Evolutionary conservation across 1,139 yeast genomes (phyloP), one percentile per base, ranked within the genome.

Genomic region (Kazachstania sp.): DNA sequence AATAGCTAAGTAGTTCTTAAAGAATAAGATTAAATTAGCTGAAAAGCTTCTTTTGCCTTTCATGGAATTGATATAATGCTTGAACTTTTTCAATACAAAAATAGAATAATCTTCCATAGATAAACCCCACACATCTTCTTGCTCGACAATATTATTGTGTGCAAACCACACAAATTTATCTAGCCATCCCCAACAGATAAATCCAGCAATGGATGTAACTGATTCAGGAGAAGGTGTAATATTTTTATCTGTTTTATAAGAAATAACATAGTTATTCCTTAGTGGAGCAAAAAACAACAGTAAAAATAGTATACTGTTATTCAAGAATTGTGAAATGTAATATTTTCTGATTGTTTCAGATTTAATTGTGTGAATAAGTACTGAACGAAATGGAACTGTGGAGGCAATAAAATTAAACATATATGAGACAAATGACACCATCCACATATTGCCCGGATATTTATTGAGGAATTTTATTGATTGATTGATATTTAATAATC

Each of bases 111-210:
- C 97, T 54, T 85, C 88, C 55, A 77, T 77, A 54, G 78, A 72
- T 51, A 92, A 72, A 41, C 95, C 95, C 96, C 97, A 87, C 47
- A 92, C 80, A 56, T 88, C 95, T 3, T 71, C 70, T 58, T 72
- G 67, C 39, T 72, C 69, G 55, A 92, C 70, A 2, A 83, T 71
- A 2, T 66, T 63, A 53, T 71, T 70, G 62, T 77, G 83, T 3
- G 96, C 86, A 43, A 71, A 64, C 77, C 81, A 76, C 38, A 90
- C 74, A 73, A 88, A 73, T 31, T 73, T 71, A 59, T 84, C 79
- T 38, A 87, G 69, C 95, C 95, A 92, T 31, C 83, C 71, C 70
- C 84, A 92, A 3, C 87, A 72, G 49, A 81, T 65, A 49, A 81
- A 74, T 4, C 79, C 66, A 52, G 84, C 74, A 44, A 92, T 63